These are phyloP conservation scores for Volutella citrinella DNA, from an alignment of 2,329 filamentous ascomycete species.

Conservation along the genomic window DNA sequence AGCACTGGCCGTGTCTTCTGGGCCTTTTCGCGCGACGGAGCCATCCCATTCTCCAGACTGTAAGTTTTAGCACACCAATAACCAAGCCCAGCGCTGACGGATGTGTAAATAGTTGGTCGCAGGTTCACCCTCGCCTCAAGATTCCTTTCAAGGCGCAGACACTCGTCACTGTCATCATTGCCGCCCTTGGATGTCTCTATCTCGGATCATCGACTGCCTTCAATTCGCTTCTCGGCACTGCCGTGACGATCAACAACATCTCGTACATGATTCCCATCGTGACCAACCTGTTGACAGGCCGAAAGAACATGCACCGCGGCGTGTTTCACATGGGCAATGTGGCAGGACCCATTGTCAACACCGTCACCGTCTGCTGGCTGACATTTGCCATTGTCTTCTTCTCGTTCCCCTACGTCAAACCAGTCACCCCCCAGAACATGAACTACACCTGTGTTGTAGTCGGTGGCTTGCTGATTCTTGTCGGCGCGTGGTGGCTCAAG, in stretches of 20 bases:
- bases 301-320: conserved; percentile 37
- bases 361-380: conserved; percentile 35
- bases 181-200: conserved; percentile 40
- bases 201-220: conserved; percentile 42
- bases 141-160: conserved; percentile 38
- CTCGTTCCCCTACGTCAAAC: conserved; percentile 41
- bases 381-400: conserved; percentile 42
- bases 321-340: conserved; percentile 34
- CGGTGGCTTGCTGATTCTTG: conserved; percentile 33
- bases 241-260: conserved; percentile 42
- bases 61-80: conserved; percentile 16
- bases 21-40: conserved; percentile 44
- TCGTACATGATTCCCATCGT: conserved; percentile 44
- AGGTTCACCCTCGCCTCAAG: conserved; percentile 31
- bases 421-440: conserved; percentile 39
- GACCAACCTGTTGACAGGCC: conserved; percentile 39
- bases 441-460: conserved; percentile 48
- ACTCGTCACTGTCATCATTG: conserved; percentile 31
- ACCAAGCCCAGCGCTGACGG: too few relatives aligned
- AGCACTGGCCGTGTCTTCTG: conserved; percentile 34
- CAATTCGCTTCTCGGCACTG: conserved; percentile 38
- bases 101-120: conserved; percentile 28
- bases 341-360: conserved; percentile 34
- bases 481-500: conserved; percentile 42
- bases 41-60: conserved; percentile 33